phyloP scores from a whole-genome alignment of 208 protist species.

The Crithidia brevicula region DNA sequence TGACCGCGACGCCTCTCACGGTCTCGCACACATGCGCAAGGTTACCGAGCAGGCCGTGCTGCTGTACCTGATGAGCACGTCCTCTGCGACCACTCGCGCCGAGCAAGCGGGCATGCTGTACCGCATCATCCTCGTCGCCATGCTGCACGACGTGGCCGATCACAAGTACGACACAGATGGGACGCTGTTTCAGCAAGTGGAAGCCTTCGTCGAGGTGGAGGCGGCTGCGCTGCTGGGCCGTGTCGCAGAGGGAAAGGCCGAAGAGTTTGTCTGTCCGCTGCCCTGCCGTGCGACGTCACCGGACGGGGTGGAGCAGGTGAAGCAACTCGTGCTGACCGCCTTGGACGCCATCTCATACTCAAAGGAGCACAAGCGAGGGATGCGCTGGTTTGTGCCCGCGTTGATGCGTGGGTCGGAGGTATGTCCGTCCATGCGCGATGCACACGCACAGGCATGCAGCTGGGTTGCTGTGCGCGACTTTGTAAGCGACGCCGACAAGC shows the following conservation, averaged over 20 bases:
- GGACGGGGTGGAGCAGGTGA: neutral
- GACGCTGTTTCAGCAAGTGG: slow-evolving; percentile 34
- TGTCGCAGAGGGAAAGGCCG: neutral
- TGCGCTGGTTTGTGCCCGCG: slow-evolving; percentile 67
- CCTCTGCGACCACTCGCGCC: neutral
- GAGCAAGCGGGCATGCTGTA: slow-evolving; percentile 35
- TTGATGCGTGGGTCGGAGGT: slow-evolving; percentile 22
- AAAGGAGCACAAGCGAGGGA: slow-evolving; percentile 68
- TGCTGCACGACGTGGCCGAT: slow-evolving; percentile 90
- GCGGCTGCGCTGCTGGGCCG: slow-evolving; percentile 14
- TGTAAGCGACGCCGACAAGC: slow-evolving; percentile 88
- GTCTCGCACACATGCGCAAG: slow-evolving; percentile 75
- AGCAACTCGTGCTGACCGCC: slow-evolving; percentile 18
- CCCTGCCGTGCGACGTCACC: neutral
- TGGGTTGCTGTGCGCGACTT: slow-evolving; percentile 74
- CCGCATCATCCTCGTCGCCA: slow-evolving; percentile 75
- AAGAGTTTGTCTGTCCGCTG: slow-evolving; percentile 3
- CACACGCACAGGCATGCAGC: slow-evolving; percentile 4
- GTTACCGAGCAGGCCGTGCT: slow-evolving; percentile 75
- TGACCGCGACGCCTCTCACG: slow-evolving; percentile 74
- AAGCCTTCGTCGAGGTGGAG: slow-evolving; percentile 36
- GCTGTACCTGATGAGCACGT: slow-evolving; percentile 56
- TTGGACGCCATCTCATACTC: slow-evolving; percentile 85
- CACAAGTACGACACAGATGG: slow-evolving; percentile 84
- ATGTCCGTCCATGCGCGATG: neutral